phyloP scores from a whole-genome alignment of 805 yeast genomes.

The Ogataea siamensis region DNA sequence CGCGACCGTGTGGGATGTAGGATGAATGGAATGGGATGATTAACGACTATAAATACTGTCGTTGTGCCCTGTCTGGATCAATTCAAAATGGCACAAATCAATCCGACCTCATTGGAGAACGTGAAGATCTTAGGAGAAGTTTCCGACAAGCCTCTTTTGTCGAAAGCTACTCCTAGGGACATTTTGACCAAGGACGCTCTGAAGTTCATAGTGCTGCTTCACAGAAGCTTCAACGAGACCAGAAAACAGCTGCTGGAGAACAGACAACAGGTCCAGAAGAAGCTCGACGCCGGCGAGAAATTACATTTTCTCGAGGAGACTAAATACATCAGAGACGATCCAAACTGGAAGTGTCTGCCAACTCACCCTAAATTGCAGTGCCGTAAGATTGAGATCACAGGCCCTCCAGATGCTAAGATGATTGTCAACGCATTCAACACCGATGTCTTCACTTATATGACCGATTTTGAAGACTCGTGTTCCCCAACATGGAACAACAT shows the following conservation, averaged over 20 bases:
- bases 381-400: slow-evolving; percentile 80
- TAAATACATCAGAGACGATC: slow-evolving; percentile 63
- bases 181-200: slow-evolving; percentile 58
- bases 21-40: slow-evolving; percentile 14
- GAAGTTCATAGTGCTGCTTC: slow-evolving; percentile 68
- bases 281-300: slow-evolving; percentile 59
- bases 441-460: slow-evolving; percentile 78
- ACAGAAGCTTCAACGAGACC: slow-evolving; percentile 64
- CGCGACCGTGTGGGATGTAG: slow-evolving; percentile 11
- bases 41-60: slow-evolving; percentile 3
- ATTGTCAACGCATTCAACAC: slow-evolving; percentile 79
- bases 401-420: slow-evolving; percentile 85
- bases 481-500: slow-evolving; percentile 82
- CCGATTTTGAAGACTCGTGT: slow-evolving; percentile 82
- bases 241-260: slow-evolving; percentile 59
- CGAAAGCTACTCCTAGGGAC: slow-evolving; percentile 48
- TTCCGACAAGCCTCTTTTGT: slow-evolving; percentile 31
- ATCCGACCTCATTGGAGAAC: slow-evolving; percentile 41
- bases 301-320: slow-evolving; percentile 70
- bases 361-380: slow-evolving; percentile 71
- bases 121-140: slow-evolving; percentile 54
- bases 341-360: slow-evolving; percentile 73
- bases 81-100: slow-evolving; percentile 27
- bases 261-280: slow-evolving; percentile 58
- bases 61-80: background rate